A percentile compares a stretch with the other conserved stretches of the same genome.
Conservation (phyloP, 805 yeast genomes). For the Barnettozyma vustinii region DNA sequence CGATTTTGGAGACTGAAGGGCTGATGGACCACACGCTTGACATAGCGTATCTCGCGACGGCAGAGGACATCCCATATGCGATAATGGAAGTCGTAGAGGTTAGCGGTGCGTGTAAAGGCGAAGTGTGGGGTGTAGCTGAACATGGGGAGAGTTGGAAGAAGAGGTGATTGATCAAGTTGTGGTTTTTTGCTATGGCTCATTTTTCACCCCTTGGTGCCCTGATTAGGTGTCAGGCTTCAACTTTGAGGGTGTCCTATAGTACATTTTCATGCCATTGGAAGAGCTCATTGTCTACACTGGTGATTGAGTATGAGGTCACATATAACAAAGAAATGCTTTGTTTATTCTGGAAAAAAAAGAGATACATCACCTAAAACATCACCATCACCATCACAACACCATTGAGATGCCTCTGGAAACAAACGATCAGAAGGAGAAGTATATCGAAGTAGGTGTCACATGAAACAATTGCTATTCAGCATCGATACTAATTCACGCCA, state of each 20-base stretch:
- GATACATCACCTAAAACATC: neutral
- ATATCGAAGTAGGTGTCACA: constrained; percentile 6
- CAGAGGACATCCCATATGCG: neutral
- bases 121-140: neutral
- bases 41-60: neutral
- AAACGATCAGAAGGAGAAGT: constrained; percentile 6
- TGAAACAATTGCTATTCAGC: neutral
- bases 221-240: too few relatives aligned
- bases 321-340: too few relatives aligned
- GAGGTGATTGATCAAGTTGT: neutral
- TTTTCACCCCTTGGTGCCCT: neutral
- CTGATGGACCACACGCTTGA: too few relatives aligned
- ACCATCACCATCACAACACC: neutral
- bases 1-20: too few relatives aligned
- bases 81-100: neutral
- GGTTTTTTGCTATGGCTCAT: neutral
- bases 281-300: too few relatives aligned
- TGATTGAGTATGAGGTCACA: neutral
- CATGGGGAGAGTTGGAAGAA: neutral
- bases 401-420: constrained; percentile 3
- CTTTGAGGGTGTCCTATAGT: too few relatives aligned
- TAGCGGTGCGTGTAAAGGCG: neutral
- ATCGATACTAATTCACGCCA: constrained; percentile 1
- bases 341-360: neutral
- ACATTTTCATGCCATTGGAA: too few relatives aligned